Conservation (phyloP, 352 stramenopile genomes). For the Achlya hypogyna region DNA sequence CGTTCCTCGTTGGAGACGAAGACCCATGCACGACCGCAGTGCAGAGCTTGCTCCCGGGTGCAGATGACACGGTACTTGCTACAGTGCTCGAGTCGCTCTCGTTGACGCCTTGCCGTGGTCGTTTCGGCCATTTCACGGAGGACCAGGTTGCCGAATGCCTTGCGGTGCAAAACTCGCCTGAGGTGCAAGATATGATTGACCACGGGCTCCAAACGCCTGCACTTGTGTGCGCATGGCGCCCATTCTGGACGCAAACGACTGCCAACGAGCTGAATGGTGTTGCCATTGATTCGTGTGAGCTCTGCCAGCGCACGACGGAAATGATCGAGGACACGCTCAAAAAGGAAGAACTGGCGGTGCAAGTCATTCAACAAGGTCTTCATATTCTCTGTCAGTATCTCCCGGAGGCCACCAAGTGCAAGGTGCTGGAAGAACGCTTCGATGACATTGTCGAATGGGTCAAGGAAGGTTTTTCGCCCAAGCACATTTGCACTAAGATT, state of each 20-base stretch:
- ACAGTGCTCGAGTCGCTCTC: neutral
- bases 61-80: neutral
- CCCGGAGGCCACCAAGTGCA: conserved; percentile 29
- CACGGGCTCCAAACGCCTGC: neutral
- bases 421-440: conserved; percentile 41
- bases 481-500: conserved; percentile 34
- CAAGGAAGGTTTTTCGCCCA: conserved; percentile 37
- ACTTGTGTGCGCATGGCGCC: conserved; percentile 18
- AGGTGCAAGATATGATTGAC: conserved; percentile 12
- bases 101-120: conserved; percentile 1
- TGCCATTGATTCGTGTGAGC: conserved; percentile 12
- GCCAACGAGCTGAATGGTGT: neutral
- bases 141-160: conserved; percentile 16
- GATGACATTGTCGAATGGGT: conserved; percentile 45
- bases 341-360: conserved; percentile 12
- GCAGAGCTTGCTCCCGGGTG: neutral
- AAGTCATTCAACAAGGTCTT: conserved; percentile 13
- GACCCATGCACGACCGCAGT: neutral
- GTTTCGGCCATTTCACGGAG: conserved; percentile 3
- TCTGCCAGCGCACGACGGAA: conserved; percentile 11
- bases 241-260: conserved; percentile 9
- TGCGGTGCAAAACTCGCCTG: conserved; percentile 13
- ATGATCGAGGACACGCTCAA: conserved; percentile 20
- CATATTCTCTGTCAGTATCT: conserved; percentile 16
- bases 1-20: neutral